Evolutionary conservation across 169 alveolate genomes (phyloP), one percentile per base, ranked within the genome.

Genomic region (Plasmodium vivax): DNA sequence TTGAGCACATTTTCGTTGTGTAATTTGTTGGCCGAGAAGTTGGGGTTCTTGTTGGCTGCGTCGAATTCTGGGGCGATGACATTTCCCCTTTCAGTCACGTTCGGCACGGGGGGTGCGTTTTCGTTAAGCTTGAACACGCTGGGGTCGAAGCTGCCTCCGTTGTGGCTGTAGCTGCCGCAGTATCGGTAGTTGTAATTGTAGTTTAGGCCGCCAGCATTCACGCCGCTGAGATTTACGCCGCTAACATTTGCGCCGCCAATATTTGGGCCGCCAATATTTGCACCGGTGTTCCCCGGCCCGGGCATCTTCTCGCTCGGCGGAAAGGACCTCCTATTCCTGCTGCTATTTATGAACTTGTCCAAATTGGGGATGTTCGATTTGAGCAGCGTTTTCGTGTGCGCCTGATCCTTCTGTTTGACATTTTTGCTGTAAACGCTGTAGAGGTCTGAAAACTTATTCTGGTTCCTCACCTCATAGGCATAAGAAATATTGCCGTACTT

Each of bases 301-400:
- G 77, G 1, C 43, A 68, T 23, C 5, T 30, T 68, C 19, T 68
- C 77, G 9, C n/a, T 68, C 77, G 38, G 7, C 32, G 32, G 32
- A 41, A 27, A 45, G 19, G 75, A 27, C 38, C 43, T 43, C 27
- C 43, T 72, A 14, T 73, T 84, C 47, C 30, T 84, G 58, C 30
- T 73, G 72, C 43, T 84, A 58, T 43, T 68, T 84, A 43, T 19
- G n/a, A 84, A 23, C 36, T 84, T 72, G 14, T 84, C 93, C 30
- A 84, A 45, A 2, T 45, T 74, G 43, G 83, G 38, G 36, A 84
- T 72, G 54, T 47, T 84, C 23, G 75, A 23, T 9, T 84, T 84
- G 12, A 84, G 38, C 6, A 74, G 36, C 7, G 51, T 72, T 73
- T 72, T 84, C 38, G 56, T 32, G 16, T 83, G 91, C 10, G 23